Base-by-base conservation (phyloP, 2,329 filamentous ascomycete genomes). In the Colletotrichum godetiae region DNA sequence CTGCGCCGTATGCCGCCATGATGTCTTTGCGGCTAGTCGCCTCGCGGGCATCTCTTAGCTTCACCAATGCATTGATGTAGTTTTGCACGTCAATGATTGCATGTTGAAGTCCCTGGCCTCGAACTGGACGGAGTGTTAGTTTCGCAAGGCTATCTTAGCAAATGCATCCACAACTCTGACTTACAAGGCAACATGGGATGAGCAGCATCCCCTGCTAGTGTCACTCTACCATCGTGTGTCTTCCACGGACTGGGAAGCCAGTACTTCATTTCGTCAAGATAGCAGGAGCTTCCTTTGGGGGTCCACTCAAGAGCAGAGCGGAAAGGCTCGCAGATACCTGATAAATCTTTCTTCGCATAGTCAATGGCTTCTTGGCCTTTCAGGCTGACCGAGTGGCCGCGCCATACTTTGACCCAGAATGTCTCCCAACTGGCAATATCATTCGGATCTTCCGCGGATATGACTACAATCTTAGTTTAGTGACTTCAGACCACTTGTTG, bases 71-170 rank as follows among this genome's bases (percentile, higher is more conserved):
- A n/a, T 80, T 71, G 1, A 86, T 76, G 59, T 84, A 83, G 66
- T 83, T 81, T 42, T 78, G 76, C 12, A 81, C 84, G 66, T 86
- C 85, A 1, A 77, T 77, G 55, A 87, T 82, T 35, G 81, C 81
- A 73, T 86, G 82, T 70, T 87, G 85, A 46, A 85, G 80, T 8
- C 84, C 84, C 75, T 87, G 85, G 0, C 84, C 85, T n/a, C 85
- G 82, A 74, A 82, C 81, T 82, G n/a, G 2, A 37, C 35, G 27
- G 29, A 72, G 56, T 61, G 58, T 49, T 22, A 49, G 42, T 11
- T 22, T 7, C 8, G n/a, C 4, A 49, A 11, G 7, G 8, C 8
- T 8, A n/a, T 22, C 7, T 7, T 10, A 11, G 8, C n/a, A 22
- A 5, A 1, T 3, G 8, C 8, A 49, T 4, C 3, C 3, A 10